Evolutionary conservation across 495 filamentous ascomycete species (phyloP).

Genomic region (Tuber microsphaerosporum): DNA sequence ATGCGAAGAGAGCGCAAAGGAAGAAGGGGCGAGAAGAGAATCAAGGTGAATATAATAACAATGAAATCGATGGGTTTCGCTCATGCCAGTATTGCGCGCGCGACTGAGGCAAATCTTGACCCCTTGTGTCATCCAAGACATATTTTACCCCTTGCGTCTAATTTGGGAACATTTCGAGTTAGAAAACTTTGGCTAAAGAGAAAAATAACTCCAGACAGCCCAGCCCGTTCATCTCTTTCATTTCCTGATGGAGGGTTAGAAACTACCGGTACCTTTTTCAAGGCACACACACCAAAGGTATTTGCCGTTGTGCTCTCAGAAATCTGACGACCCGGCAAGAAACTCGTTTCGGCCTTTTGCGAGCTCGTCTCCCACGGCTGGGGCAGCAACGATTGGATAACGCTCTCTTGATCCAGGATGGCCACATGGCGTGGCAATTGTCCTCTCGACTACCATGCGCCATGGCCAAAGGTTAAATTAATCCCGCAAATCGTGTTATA

Average conservation of each 20-base stretch:
- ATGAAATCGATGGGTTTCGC: constrained; percentile 11
- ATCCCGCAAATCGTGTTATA: not conserved
- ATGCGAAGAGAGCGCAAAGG: not conserved
- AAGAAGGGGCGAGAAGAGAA: constrained; percentile 6
- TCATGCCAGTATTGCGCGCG: not conserved
- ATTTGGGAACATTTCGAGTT: not conserved
- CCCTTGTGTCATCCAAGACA: constrained; percentile 2
- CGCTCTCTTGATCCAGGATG: not conserved
- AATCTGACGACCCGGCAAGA: not conserved
- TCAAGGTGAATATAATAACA: not conserved
- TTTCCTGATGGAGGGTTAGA: not conserved
- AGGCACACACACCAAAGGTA: not conserved
- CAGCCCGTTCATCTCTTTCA: not conserved
- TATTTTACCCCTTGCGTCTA: constrained; percentile 2
- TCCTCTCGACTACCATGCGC: not conserved
- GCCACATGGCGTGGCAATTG: not conserved
- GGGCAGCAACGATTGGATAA: not conserved
- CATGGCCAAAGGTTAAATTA: not conserved
- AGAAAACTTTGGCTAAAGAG: not conserved
- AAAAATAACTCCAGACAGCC: not conserved
- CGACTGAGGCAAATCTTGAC: not conserved
- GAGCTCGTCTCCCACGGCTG: not conserved
- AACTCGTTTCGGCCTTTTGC: not conserved
- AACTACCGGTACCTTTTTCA: constrained; percentile 5
- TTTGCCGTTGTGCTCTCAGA: not conserved